Evolutionary conservation across 306 rosid genomes (phyloP), one percentile per base, ranked within the genome.

Genomic region (Trifolium dubium): DNA sequence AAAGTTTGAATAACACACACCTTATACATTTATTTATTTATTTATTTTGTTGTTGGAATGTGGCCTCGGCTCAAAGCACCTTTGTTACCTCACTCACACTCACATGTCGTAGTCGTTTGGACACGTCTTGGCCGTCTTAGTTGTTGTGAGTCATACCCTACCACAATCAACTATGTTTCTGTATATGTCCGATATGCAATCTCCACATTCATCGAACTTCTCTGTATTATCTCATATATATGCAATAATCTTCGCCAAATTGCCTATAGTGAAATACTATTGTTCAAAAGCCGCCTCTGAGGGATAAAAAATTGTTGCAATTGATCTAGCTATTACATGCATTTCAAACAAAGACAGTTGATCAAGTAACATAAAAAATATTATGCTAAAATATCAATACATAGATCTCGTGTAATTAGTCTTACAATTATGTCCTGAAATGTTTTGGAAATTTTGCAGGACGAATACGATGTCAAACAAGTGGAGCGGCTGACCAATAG

Each of bases 291-390:
- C 99, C 15, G 95, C 96, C 28, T 82, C 67, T 0, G 96, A 94
- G 76, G 98, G 96, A 81, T 86, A 93, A 5, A 90, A 85, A 86
- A 90, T 97, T 37, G 98, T 90, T 55, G 63, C 88, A 10, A 83
- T 95, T 10, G 96, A 94, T 73, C 95, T 93, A 63, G 93, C 95
- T 11, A 92, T 96, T 28, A 93, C 83, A 18, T 92, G 98, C 44
- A 61, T 23, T 89, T 72, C 67, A 71, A 50, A 56, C 88, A 15
- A 56, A 79, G 34, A 17, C 75, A 32, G 64, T 74, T 69, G 75
- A 64, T 40, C 83, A 58, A 81, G 94, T 89, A 86, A 32, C 60
- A 66, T 37, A 64, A 39, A 4, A 77, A 66, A 31, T 54, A 39
- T 9, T 78, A 71, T 62, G 19, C 54, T 59, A 66, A 37, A 32